Evolutionary conservation across 2,329 filamentous ascomycete species (phyloP).

Genomic region (Trichoderma arundinaceum): DNA sequence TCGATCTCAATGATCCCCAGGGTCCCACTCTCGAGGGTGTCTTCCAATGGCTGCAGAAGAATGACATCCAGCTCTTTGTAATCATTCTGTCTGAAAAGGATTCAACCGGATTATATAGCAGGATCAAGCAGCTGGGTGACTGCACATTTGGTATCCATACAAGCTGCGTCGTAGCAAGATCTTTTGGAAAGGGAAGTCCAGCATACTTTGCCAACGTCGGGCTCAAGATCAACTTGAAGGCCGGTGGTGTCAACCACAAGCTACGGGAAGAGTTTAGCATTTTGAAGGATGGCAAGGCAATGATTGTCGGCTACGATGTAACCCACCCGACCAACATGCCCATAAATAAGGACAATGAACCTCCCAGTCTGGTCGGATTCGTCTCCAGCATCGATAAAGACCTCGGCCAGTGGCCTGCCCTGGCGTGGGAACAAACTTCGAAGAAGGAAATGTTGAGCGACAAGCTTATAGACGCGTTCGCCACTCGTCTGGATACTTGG

Average conservation of each 20-base stretch:
- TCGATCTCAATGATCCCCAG: conserved; percentile 27
- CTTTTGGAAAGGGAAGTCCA: conserved; percentile 43
- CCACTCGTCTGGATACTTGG: conserved; percentile 71
- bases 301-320: conserved; percentile 88
- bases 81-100: conserved; percentile 63
- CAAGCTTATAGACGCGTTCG: conserved; percentile 64
- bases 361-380: conserved; percentile 80
- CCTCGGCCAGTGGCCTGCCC: conserved; percentile 79
- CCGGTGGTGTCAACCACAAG: conserved; percentile 73
- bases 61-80: conserved; percentile 58
- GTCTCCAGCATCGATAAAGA: conserved; percentile 74
- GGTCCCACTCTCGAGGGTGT: conserved; percentile 38
- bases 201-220: conserved; percentile 72
- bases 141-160: conserved; percentile 70
- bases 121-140: conserved; percentile 72
- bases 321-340: conserved; percentile 76
- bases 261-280: conserved; percentile 64
- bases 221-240: conserved; percentile 83
- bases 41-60: conserved; percentile 42
- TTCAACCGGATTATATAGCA: conserved; percentile 62
- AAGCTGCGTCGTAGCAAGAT: conserved; percentile 61
- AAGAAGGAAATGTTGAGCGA: conserved; percentile 73
- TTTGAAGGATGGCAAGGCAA: conserved; percentile 71
- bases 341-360: conserved; percentile 38
- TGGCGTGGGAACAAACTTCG: conserved; percentile 69